Evolutionary conservation across 192 early-diverging fungal species (phyloP).

Genomic region (Coemansia sp.): DNA sequence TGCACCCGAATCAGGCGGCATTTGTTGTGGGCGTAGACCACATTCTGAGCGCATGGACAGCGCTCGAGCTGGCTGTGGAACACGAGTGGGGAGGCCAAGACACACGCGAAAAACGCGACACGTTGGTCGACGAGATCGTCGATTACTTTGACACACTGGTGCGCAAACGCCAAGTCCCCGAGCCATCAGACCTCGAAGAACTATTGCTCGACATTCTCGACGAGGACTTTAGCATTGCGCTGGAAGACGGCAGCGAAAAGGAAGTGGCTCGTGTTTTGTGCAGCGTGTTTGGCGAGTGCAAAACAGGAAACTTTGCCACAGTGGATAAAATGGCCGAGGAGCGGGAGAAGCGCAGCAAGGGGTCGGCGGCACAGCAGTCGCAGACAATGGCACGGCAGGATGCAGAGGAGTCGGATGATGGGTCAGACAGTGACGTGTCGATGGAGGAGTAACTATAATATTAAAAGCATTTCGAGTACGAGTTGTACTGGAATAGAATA

Average conservation of each 20-base stretch:
- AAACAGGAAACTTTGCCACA: slow-evolving; percentile 26
- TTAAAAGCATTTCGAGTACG: too few species aligned
- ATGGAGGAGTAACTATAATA: too few species aligned
- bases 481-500: too few species aligned
- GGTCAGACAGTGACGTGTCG: not conserved
- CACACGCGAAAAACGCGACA: slow-evolving; percentile 66
- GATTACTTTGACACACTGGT: slow-evolving; percentile 59
- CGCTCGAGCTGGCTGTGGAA: slow-evolving; percentile 68
- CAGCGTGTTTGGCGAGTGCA: slow-evolving; percentile 38
- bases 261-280: slow-evolving; percentile 34
- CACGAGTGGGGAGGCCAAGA: slow-evolving; percentile 70
- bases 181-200: slow-evolving; percentile 43
- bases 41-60: slow-evolving; percentile 67
- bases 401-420: not conserved
- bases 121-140: slow-evolving; percentile 64
- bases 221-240: slow-evolving; percentile 36
- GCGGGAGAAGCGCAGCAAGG: slow-evolving; percentile 5
- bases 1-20: slow-evolving; percentile 49
- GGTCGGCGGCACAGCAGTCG: not conserved
- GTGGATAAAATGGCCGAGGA: slow-evolving; percentile 41
- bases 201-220: slow-evolving; percentile 35
- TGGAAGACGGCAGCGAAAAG: slow-evolving; percentile 46
- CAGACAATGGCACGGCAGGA: not conserved
- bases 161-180: slow-evolving; percentile 23
- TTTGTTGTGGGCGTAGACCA: slow-evolving; percentile 62